Evolutionary conservation across 225 moss, liverwort and hornwort species (phyloP).

Genomic region (Takakia lepidozioides): DNA sequence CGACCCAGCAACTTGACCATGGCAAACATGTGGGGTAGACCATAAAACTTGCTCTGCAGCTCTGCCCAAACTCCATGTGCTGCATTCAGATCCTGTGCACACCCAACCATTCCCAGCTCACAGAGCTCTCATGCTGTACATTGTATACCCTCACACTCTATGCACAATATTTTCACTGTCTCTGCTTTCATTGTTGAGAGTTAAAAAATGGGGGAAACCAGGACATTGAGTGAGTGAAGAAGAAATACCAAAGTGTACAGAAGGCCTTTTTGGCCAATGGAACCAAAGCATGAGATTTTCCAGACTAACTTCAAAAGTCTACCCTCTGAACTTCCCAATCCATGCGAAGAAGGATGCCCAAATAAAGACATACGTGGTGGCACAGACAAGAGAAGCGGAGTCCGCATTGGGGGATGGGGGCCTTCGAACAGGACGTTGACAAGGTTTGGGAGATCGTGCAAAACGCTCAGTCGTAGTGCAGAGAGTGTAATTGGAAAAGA

Average conservation of each 20-base stretch:
- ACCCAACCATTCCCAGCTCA: neutral
- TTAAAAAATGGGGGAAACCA: no score
- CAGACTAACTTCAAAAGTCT: no score
- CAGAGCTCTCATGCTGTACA: no score
- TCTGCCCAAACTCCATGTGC: slow-evolving; percentile 47
- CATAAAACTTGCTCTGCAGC: slow-evolving; percentile 43
- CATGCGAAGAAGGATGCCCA: no score
- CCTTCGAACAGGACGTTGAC: slow-evolving; percentile 36
- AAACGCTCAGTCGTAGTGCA: slow-evolving; percentile 58
- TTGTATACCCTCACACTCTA: no score
- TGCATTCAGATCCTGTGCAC: slow-evolving; percentile 37
- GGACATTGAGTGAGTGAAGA: no score
- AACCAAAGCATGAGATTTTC: no score
- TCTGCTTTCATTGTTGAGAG: no score
- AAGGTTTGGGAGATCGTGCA: slow-evolving; percentile 33
- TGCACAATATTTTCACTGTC: no score
- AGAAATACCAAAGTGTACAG: no score
- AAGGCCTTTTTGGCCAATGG: no score
- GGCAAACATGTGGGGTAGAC: slow-evolving; percentile 55
- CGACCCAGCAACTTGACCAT: slow-evolving; percentile 42
- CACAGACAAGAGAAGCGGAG: slow-evolving; percentile 52
- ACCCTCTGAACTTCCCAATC: no score
- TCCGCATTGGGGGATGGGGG: slow-evolving; percentile 34
- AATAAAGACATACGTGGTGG: slow-evolving; percentile 20
- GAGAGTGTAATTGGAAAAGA: slow-evolving; percentile 47